These are phyloP conservation scores for Colletotrichum echinochloae DNA, from an alignment of 2,329 filamentous ascomycete species.

Conservation along the genomic window DNA sequence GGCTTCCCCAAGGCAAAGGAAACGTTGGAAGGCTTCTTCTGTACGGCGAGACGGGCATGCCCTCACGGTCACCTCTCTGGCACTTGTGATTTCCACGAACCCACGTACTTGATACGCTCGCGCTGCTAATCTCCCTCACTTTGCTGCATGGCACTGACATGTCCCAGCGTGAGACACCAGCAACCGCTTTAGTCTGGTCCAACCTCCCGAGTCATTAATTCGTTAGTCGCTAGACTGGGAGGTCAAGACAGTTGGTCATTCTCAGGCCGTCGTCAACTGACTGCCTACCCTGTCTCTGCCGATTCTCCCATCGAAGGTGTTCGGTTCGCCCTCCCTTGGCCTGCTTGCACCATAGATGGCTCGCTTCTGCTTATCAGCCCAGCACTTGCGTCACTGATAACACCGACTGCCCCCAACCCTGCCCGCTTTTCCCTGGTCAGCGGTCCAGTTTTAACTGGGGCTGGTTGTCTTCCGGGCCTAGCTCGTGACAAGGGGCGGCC, in stretches of 20 bases:
- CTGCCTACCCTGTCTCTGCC: neutral
- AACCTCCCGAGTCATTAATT: constrained; percentile 32
- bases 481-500: constrained; percentile 34
- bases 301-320: neutral
- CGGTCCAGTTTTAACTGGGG: constrained; percentile 37
- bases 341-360: constrained; percentile 3
- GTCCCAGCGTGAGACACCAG: constrained; percentile 32
- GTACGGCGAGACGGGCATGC: neutral
- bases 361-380: constrained; percentile 30
- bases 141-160: constrained; percentile 34
- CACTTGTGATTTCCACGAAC: constrained; percentile 12
- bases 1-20: neutral
- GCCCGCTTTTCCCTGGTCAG: constrained; percentile 33
- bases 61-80: constrained; percentile 17
- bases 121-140: constrained; percentile 4
- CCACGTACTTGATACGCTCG: constrained; percentile 3
- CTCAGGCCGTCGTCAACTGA: constrained; percentile 17
- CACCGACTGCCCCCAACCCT: constrained; percentile 29
- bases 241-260: constrained; percentile 25
- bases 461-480: constrained; percentile 31
- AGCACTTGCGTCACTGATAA: constrained; percentile 42
- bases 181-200: neutral
- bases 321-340: neutral
- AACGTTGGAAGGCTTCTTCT: neutral
- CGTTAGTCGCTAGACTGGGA: constrained; percentile 2